These are phyloP conservation scores for Kockovaella imperatae DNA, from an alignment of 768 basidiomycete genomes.

Conservation along the genomic window DNA sequence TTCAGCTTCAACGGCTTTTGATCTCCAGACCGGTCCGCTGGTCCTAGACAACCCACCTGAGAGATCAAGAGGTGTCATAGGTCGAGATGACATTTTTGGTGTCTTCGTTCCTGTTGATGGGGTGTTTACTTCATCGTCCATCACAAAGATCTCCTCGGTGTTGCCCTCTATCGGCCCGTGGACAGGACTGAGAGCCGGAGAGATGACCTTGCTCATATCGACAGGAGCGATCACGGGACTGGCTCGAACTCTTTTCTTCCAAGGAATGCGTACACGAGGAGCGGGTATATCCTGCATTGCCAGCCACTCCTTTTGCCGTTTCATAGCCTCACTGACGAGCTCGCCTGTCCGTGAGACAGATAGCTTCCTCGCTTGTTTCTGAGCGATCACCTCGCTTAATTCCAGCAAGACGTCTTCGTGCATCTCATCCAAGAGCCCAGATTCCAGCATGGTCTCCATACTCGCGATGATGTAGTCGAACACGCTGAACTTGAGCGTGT, in stretches of 20 bases:
- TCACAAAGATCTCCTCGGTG: constrained; percentile 67
- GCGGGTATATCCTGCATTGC: constrained; percentile 46
- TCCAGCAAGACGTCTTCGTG: constrained; percentile 58
- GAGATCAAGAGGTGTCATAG: constrained; percentile 30
- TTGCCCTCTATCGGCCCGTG: constrained; percentile 31
- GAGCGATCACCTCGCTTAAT: constrained; percentile 55
- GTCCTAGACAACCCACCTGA: constrained; percentile 9
- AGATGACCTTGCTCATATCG: constrained; percentile 18
- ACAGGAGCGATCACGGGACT: constrained; percentile 38
- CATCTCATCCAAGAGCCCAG: constrained; percentile 68
- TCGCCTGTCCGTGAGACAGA: constrained; percentile 58
- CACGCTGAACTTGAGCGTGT: constrained; percentile 61
- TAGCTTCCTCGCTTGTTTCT: constrained; percentile 59
- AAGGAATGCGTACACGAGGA: constrained; percentile 36
- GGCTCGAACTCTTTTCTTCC: constrained; percentile 31
- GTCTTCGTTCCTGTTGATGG: constrained; percentile 31
- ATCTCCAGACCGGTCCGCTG: constrained; percentile 21
- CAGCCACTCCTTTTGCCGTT: constrained; percentile 64
- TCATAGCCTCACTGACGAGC: constrained; percentile 54
- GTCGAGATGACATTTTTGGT: constrained; percentile 10
- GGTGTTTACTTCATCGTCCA: constrained; percentile 62
- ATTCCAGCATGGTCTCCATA: constrained; percentile 79
- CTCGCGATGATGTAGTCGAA: constrained; percentile 72
- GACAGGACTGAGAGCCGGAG: constrained; percentile 32
- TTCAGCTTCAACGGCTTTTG: constrained; percentile 26